Evolutionary conservation across 495 filamentous ascomycete genomes (phyloP).

Genomic region (Penicillium fimorum): DNA sequence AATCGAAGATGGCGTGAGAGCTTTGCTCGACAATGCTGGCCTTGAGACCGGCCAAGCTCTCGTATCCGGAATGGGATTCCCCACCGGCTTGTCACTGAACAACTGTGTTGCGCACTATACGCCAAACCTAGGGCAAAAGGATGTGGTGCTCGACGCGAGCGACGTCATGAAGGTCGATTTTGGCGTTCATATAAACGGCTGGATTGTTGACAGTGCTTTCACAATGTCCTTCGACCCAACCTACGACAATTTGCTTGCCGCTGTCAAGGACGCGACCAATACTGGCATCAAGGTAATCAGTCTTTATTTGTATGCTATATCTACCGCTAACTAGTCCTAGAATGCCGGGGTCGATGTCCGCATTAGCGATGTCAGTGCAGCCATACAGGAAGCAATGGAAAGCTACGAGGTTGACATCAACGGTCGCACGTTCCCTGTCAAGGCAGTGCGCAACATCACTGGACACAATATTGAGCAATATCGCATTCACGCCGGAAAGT

Average conservation of each 20-base stretch:
- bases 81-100: constrained; percentile 59
- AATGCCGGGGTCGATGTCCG: constrained; percentile 62
- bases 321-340: constrained; percentile 24
- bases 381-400: constrained; percentile 67
- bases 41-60: constrained; percentile 58
- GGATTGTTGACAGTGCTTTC: constrained; percentile 65
- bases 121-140: constrained; percentile 61
- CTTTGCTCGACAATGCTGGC: constrained; percentile 55
- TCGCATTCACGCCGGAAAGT: constrained; percentile 60
- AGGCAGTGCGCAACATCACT: constrained; percentile 55
- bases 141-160: constrained; percentile 50
- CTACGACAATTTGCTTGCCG: constrained; percentile 60
- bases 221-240: constrained; percentile 60
- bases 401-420: constrained; percentile 62
- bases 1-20: constrained; percentile 61
- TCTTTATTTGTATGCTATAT: background rate
- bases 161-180: constrained; percentile 72
- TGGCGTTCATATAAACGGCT: constrained; percentile 62
- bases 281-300: constrained; percentile 52
- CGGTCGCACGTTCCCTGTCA: constrained; percentile 56
- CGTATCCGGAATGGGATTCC: constrained; percentile 61
- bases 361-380: constrained; percentile 58
- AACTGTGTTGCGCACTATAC: constrained; percentile 62
- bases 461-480: constrained; percentile 62
- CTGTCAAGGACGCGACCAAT: constrained; percentile 63